These are phyloP conservation scores for Luffa aegyptiaca DNA, from an alignment of 306 rosid species.

Conservation along the genomic window DNA sequence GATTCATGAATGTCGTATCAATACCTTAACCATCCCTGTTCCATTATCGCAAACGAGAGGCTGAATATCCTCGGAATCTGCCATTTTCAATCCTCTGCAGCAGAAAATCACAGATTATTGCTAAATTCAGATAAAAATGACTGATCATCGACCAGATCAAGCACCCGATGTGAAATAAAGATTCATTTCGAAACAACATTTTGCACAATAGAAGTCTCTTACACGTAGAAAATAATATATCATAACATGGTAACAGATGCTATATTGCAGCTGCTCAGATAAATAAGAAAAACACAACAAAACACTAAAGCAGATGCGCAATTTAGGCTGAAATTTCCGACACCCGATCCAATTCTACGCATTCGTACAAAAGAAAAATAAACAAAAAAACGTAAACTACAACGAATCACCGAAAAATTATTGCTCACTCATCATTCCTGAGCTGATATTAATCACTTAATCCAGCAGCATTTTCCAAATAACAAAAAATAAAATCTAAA, in stretches of 20 bases:
- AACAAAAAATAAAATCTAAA: neutral
- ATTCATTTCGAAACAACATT: neutral
- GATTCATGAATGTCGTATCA: slow-evolving; percentile 10
- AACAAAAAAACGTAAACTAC: neutral
- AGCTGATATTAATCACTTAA: neutral
- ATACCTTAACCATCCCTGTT: slow-evolving; percentile 96
- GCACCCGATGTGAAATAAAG: neutral
- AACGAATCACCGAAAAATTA: neutral
- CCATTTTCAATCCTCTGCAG: slow-evolving; percentile 44
- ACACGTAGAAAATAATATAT: neutral
- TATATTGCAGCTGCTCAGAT: neutral
- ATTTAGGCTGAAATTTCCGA: neutral
- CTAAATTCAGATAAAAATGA: neutral
- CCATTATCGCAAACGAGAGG: slow-evolving; percentile 97
- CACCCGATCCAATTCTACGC: neutral
- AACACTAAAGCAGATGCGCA: neutral
- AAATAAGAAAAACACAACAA: neutral
- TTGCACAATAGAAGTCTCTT: neutral
- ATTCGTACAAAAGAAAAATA: neutral
- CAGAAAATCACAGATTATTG: slow-evolving; percentile 12
- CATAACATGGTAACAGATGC: neutral
- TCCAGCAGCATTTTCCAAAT: neutral
- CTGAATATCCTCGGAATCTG: slow-evolving; percentile 85
- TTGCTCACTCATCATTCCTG: neutral
- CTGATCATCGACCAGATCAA: neutral